A percentile compares a stretch with the other conserved stretches of the same genome.
Evolutionary conservation across 345 rosid genomes (phyloP).

Genomic region (Viola odorata): DNA sequence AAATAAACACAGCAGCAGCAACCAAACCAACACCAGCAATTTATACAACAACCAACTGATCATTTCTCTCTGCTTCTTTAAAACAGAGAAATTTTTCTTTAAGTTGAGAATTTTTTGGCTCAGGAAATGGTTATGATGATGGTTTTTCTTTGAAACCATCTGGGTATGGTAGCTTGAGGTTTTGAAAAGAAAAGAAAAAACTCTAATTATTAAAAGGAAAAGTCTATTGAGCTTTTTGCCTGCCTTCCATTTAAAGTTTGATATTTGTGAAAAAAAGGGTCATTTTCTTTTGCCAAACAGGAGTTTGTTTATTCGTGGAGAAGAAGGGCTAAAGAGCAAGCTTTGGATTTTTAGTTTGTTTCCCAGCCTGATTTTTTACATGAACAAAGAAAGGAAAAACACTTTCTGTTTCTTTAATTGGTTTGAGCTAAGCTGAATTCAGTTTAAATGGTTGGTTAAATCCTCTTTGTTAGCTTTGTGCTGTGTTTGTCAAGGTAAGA

Average conservation of each 20-base stretch:
- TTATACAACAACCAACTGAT: slow-evolving; percentile 14
- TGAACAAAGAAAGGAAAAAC: background rate
- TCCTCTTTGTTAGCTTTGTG: background rate
- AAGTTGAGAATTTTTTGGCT: background rate
- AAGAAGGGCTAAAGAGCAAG: background rate
- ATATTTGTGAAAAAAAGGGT: slow-evolving; percentile 9
- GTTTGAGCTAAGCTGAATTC: background rate
- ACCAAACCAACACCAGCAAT: slow-evolving; percentile 9
- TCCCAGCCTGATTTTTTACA: slow-evolving; percentile 1
- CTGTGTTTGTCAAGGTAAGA: background rate
- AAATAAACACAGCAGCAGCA: background rate
- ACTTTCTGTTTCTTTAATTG: background rate
- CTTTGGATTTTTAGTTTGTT: background rate
- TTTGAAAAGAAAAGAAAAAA: background rate
- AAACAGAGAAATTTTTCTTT: background rate
- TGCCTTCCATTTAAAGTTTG: slow-evolving; percentile 19
- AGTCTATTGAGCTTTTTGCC: slow-evolving; percentile 1
- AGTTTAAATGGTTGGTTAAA: slow-evolving; percentile 5
- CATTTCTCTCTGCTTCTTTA: background rate
- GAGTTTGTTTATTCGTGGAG: background rate
- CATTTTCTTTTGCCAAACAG: background rate
- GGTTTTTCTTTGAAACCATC: background rate
- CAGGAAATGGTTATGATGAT: background rate
- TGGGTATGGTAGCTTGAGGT: no score
- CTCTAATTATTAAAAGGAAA: no score